Base-by-base conservation (phyloP, 352 stramenopile species). In the Phytophthora crassamura region DNA sequence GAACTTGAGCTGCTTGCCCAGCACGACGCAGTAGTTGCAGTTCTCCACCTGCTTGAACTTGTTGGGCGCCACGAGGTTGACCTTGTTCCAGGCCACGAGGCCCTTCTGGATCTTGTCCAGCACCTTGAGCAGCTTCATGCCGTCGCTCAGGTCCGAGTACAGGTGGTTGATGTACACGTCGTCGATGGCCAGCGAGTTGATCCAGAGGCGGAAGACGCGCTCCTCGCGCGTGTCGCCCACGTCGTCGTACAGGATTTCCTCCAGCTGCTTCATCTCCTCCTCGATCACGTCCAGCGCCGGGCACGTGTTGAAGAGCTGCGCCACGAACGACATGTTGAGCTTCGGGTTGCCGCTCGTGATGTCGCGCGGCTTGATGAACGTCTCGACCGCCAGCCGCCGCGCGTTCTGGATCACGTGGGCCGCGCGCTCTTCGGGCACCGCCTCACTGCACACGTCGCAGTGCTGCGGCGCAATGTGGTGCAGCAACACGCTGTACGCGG, bases 271-370 rank as follows among this genome's bases (percentile, higher is more conserved):
- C 8, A 96, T 70, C 34, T 94, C 89, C 58, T 92, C 88, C 53
- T 92, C 86, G 25, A 94, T 72, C 25, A 91, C 75, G 50, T 93
- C 80, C 36, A 98, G 67, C 8, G 89, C 90, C 10, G 86, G 89
- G 39, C 91, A 97, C 35, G 87, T 97, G 72, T 98, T 98, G 58
- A 98, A 98, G 20, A 98, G 78, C 78, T 96, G 89, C 5, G 89
- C 89, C 30, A 94, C 85, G 36, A 96, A 96, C 48, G 79, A 90
- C 85, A 96, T 94, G 74, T 97, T 95, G 12, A 98, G 77, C 81
- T 97, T 97, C 18, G 90, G 91, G 77, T 97, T 98, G 22, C 88
- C 92, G 48, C 82, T 94, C 6, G 88, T 96, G 61, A 98, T 97
- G 68, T 98, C 92, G 4, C 79, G 77, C n/a, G 92, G 86, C 67